These are phyloP conservation scores for Cryptococcus wingfieldii DNA, from an alignment of 1,284 basidiomycete genomes.

Conservation along the genomic window DNA sequence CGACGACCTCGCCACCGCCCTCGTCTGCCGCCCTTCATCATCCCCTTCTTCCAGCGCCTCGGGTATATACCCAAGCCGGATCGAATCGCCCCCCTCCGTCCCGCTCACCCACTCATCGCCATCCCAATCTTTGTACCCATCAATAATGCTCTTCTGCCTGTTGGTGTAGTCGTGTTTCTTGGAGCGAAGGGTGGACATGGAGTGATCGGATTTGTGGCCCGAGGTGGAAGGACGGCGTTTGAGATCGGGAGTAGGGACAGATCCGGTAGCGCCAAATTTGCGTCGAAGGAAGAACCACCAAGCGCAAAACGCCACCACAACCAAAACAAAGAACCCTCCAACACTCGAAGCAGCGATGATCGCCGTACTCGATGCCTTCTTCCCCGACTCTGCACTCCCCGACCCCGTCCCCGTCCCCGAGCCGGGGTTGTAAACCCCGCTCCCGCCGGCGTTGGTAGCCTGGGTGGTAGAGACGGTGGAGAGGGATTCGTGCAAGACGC, in stretches of 20 bases:
- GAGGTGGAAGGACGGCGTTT: conserved; percentile 3
- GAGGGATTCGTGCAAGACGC: conserved; percentile 34
- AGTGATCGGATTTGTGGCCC: conserved; percentile 17
- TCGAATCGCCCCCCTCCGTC: conserved; percentile 34
- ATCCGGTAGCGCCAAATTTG: conserved; percentile 38
- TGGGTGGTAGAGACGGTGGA: conserved; percentile 30
- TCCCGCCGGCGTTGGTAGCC: conserved; percentile 6
- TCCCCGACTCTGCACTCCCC: conserved; percentile 4
- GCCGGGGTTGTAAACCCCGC: neutral
- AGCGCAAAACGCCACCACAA: conserved; percentile 38
- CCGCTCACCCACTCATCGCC: conserved; percentile 30
- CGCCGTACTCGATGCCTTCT: conserved; percentile 32
- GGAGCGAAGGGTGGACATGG: conserved; percentile 25
- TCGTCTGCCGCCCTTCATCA: conserved; percentile 9
- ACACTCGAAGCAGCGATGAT: conserved; percentile 38
- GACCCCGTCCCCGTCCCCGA: neutral
- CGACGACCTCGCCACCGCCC: conserved; percentile 7
- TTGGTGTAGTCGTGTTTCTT: conserved; percentile 39
- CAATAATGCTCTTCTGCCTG: conserved; percentile 46
- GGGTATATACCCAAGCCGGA: conserved; percentile 28
- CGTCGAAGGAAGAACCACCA: conserved; percentile 48
- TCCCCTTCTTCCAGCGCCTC: conserved; percentile 28
- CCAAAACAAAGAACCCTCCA: conserved; percentile 41
- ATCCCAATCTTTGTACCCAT: conserved; percentile 46
- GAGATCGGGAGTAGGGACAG: conserved; percentile 15